Base-by-base conservation (phyloP, 306 rosid genomes). In the Pterocarpus macrocarpus region DNA sequence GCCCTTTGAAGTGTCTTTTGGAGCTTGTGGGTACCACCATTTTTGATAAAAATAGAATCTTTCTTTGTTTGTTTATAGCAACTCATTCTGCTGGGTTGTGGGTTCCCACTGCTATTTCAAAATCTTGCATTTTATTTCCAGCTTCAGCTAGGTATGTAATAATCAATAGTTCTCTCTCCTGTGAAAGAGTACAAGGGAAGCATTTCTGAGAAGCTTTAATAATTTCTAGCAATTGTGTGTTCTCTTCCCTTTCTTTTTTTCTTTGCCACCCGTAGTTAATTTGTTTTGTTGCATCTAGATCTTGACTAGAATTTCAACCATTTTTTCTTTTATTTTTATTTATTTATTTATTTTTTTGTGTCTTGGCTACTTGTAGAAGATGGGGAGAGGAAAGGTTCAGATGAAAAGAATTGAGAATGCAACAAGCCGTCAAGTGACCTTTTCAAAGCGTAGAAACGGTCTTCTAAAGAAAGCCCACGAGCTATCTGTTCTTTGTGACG, bases 401-500 rank as follows among this genome's bases (percentile, higher is more conserved):
- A 86, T 90, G 90, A 86, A 77, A 73, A 52, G 68, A 56, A 90
- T 90, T 7, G 94, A 90, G 72, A 88, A 90, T 56, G 83, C 81
- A 8, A 72, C 88, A 3, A 90, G 71, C 81, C 72, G 94, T 53
- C 94, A 90, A 76, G 92, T 89, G 64, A 87, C 95, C 0, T 89
- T 91, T 67, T 80, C 91, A 1, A 89, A 91, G 85, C 84, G 92
- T 33, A 49, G 86, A 80, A 87, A 36, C 47, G 95, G 95, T 66
- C 70, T 87, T 32, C 38, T 90, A 58, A 90, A 88, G 89, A 90
- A 90, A 50, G 94, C 94, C 3, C 66, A 45, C 41, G 94, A 91
- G 83, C 91, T 91, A 32, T 89, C 91, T 1, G 87, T 91, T 14
- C 94, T 90, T 0, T 90, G 94, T 75, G 92, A 90, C 5, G 94